Evolutionary conservation across 2,329 filamentous ascomycete genomes (phyloP).

Genomic region (Lachnellula suecica): DNA sequence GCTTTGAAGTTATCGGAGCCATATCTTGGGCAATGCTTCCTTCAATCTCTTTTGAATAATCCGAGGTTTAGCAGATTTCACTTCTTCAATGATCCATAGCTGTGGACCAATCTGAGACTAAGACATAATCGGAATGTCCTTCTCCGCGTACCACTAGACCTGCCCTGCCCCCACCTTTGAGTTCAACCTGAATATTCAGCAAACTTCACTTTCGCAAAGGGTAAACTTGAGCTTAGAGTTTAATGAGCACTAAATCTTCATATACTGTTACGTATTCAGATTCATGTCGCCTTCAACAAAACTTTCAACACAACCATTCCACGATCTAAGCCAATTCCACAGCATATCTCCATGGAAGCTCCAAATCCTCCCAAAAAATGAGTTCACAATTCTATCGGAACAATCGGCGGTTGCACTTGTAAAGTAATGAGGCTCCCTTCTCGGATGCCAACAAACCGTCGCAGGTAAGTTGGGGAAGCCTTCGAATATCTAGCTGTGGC

Average conservation of each 20-base stretch:
- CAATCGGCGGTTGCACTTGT: constrained; percentile 14
- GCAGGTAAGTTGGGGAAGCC: constrained; percentile 3
- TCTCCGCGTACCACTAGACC: too few species aligned
- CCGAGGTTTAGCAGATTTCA: background rate
- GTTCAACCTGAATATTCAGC: too few species aligned
- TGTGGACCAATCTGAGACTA: too few species aligned
- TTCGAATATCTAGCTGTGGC: background rate
- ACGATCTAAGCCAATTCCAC: constrained; percentile 5
- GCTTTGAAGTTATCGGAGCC: constrained; percentile 6
- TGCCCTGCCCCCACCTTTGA: too few species aligned
- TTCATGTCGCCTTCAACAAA: background rate
- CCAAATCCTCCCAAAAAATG: constrained; percentile 14
- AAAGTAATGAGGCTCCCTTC: constrained; percentile 14
- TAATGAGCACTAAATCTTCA: background rate
- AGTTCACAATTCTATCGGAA: constrained; percentile 15
- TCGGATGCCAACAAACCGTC: constrained; percentile 16
- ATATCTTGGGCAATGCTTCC: background rate
- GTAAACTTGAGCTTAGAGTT: too few species aligned
- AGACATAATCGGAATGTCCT: too few species aligned
- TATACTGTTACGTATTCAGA: too few species aligned
- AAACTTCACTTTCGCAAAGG: too few species aligned
- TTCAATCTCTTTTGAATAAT: background rate
- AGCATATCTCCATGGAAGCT: constrained; percentile 13
- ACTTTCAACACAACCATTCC: constrained; percentile 7
- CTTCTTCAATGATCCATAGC: background rate